A percentile compares a stretch with the other conserved stretches of the same genome.
Conservation (phyloP, 345 rosid species). For the Erucastrum elatum region DNA sequence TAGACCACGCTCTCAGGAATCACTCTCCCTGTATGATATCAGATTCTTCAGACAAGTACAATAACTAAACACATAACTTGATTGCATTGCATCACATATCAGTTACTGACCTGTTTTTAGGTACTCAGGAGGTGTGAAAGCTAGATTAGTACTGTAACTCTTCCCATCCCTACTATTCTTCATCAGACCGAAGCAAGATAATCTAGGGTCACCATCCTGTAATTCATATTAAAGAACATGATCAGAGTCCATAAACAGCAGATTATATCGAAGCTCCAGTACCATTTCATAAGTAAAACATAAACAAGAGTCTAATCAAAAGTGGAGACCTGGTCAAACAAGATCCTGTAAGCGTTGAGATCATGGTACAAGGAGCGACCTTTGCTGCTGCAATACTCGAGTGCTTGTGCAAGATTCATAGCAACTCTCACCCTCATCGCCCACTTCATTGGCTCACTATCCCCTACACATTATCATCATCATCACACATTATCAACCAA, state of each 20-base stretch:
- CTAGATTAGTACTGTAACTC: slow-evolving; percentile 89
- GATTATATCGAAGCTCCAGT: no score
- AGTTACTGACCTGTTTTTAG: slow-evolving; percentile 66
- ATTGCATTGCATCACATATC: slow-evolving; percentile 16
- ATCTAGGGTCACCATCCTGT: slow-evolving; percentile 81
- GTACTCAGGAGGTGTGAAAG: slow-evolving; percentile 90
- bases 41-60: not conserved
- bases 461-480: slow-evolving; percentile 51
- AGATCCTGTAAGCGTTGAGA: slow-evolving; percentile 78
- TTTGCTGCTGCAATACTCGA: slow-evolving; percentile 72
- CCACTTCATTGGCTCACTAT: slow-evolving; percentile 87
- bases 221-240: not conserved
- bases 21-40: slow-evolving; percentile 63
- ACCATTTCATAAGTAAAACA: no score
- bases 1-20: slow-evolving; percentile 81
- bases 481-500: not conserved
- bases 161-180: slow-evolving; percentile 92
- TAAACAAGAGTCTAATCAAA: no score
- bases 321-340: slow-evolving; percentile 68
- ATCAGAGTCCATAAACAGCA: no score
- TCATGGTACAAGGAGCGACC: slow-evolving; percentile 87
- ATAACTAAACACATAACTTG: not conserved
- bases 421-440: slow-evolving; percentile 90
- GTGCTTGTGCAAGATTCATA: slow-evolving; percentile 72
- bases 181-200: slow-evolving; percentile 87